These are phyloP conservation scores for Trichoderma parareesei DNA, from an alignment of 495 filamentous ascomycete genomes.

Conservation along the genomic window DNA sequence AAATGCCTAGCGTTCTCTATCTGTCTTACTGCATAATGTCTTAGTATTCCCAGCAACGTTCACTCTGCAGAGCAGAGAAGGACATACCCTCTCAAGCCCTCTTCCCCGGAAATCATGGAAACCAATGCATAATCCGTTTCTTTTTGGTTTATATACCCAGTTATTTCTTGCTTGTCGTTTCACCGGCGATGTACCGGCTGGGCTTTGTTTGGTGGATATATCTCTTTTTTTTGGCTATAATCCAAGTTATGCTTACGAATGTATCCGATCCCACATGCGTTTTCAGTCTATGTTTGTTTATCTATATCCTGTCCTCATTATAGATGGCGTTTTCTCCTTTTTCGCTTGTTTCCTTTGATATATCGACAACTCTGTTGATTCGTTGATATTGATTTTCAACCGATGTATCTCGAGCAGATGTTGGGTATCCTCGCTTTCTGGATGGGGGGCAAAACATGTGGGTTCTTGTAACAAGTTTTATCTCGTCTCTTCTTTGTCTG, in stretches of 20 bases:
- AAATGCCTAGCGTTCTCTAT: slow-evolving; percentile 1
- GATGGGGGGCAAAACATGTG: not conserved
- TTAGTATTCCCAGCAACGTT: not conserved
- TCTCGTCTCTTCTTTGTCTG: not conserved
- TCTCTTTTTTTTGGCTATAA: not conserved
- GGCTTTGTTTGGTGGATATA: slow-evolving; percentile 8
- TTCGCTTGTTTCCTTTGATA: not conserved
- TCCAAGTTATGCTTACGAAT: slow-evolving; percentile 8
- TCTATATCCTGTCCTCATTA: slow-evolving; percentile 3
- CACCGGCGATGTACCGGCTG: slow-evolving; percentile 7
- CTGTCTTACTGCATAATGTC: slow-evolving; percentile 3
- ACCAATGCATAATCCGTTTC: not conserved
- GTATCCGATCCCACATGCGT: slow-evolving; percentile 5
- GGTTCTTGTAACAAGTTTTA: not conserved
- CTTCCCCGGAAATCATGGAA: not conserved
- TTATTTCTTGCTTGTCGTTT: slow-evolving; percentile 8
- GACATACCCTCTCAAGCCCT: not conserved
- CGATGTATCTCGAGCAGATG: not conserved
- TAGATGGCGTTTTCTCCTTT: slow-evolving; percentile 1
- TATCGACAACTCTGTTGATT: not conserved
- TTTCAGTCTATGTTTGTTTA: slow-evolving; percentile 1
- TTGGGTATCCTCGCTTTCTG: not conserved
- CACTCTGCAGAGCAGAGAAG: not conserved
- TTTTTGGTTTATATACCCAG: slow-evolving; percentile 17
- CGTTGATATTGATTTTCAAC: not conserved